A percentile compares a stretch with the other conserved stretches of the same genome.
phyloP scores from a whole-genome alignment of 305 asterid genomes.

The Fraxinus baroniana region DNA sequence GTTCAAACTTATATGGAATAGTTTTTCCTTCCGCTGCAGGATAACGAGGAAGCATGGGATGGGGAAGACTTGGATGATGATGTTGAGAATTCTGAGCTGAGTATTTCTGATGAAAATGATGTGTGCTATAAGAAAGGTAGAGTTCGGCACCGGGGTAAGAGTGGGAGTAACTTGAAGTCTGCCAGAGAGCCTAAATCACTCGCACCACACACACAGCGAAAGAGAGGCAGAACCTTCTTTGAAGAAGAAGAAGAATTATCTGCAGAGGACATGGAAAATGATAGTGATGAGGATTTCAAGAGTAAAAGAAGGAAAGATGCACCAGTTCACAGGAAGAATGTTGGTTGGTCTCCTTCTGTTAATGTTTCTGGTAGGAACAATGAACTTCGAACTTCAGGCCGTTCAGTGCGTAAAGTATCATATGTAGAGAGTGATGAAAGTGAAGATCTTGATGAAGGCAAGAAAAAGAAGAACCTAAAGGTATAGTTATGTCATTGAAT shows the following conservation, averaged over 20 bases:
- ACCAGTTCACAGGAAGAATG: constrained; percentile 50
- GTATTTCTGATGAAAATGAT: constrained; percentile 76
- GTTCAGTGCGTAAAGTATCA: constrained; percentile 91
- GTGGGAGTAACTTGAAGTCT: constrained; percentile 58
- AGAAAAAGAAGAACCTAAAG: constrained; percentile 68
- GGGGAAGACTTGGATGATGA: constrained; percentile 91
- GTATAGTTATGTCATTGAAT: constrained; percentile 37
- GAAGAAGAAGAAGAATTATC: constrained; percentile 81
- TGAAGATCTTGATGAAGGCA: constrained; percentile 80
- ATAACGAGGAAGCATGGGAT: constrained; percentile 79
- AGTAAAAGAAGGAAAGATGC: constrained; percentile 54
- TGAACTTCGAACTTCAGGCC: constrained; percentile 81
- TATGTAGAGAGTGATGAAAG: constrained; percentile 97
- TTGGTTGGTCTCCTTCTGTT: constrained; percentile 43
- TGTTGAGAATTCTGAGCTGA: constrained; percentile 66
- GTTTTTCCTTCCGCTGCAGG: constrained; percentile 45
- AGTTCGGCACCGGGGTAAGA: constrained; percentile 55
- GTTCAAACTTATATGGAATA: constrained; percentile 21
- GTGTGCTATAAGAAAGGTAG: constrained; percentile 48
- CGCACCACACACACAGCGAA: constrained; percentile 50
- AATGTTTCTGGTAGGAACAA: constrained; percentile 46
- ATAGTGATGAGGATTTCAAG: constrained; percentile 71
- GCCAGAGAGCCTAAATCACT: constrained; percentile 50
- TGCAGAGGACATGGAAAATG: constrained; percentile 69
- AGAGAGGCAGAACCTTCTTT: constrained; percentile 54